Percentiles rank a stretch among this genome's conserved stretches.
phyloP scores from a whole-genome alignment of 2,329 filamentous ascomycete species.

The Sporothrix mexicana region DNA sequence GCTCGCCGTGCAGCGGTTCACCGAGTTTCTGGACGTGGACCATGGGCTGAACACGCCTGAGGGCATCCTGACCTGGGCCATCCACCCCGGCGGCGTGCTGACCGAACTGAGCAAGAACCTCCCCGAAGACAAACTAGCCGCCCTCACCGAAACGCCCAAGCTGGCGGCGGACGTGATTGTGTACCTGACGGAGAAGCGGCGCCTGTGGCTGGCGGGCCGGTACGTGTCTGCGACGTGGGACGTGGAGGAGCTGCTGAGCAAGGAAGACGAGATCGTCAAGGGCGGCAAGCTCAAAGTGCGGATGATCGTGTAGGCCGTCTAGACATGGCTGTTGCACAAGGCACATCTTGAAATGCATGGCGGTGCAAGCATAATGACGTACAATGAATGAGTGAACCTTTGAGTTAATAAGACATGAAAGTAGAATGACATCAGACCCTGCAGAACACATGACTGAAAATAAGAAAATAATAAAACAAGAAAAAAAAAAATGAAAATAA shows the following conservation, averaged over 20 bases:
- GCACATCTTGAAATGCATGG: no score
- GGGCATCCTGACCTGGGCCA: constrained; percentile 49
- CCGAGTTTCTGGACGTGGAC: constrained; percentile 52
- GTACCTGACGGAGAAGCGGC: constrained; percentile 37
- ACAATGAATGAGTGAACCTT: no score
- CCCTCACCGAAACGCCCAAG: constrained; percentile 38
- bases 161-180: constrained; percentile 40
- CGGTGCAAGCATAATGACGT: no score
- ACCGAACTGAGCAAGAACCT: constrained; percentile 51
- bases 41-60: constrained; percentile 45
- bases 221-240: constrained; percentile 40
- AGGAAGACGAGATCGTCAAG: constrained; percentile 38
- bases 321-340: no score
- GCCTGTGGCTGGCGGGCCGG: constrained; percentile 39
- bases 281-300: constrained; percentile 38
- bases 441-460: no score
- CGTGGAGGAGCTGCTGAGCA: constrained; percentile 39
- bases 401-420: no score
- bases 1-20: constrained; percentile 52
- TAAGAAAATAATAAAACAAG: background rate
- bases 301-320: constrained; percentile 35
- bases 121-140: constrained; percentile 40
- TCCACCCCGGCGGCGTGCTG: constrained; percentile 55
- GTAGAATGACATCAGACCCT: no score
- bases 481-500: background rate